Conservation (phyloP, 2,329 filamentous ascomycete genomes). For the Paecilomyces niveus region DNA sequence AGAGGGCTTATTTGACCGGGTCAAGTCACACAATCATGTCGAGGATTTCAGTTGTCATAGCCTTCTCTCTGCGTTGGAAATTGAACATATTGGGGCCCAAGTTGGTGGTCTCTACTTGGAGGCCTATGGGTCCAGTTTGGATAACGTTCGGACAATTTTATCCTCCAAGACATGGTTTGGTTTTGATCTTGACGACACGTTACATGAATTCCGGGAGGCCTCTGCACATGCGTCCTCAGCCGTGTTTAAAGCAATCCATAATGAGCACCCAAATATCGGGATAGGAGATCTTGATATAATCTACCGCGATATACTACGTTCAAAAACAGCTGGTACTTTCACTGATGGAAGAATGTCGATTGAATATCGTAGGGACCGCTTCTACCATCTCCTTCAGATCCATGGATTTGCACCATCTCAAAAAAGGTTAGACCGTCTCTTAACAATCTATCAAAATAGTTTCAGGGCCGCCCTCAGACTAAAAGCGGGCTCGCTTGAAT, state of each 20-base stretch:
- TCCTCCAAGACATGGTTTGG: background rate
- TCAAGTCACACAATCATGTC: too few species aligned
- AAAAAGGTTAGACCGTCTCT: too few species aligned
- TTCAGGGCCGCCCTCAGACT: slow-evolving; percentile 15
- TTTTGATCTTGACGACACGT: background rate
- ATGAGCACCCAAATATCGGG: background rate
- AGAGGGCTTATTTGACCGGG: too few species aligned
- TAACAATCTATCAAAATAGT: too few species aligned
- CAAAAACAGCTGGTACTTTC: background rate
- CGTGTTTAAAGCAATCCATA: background rate
- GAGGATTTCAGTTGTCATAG: too few species aligned
- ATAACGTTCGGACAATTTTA: background rate
- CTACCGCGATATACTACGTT: too few species aligned
- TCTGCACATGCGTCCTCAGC: background rate
- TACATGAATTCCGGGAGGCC: background rate
- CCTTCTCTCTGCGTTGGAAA: too few species aligned
- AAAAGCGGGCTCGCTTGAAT: slow-evolving; percentile 29
- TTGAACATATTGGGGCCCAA: too few species aligned
- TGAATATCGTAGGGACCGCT: background rate
- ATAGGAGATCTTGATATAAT: background rate
- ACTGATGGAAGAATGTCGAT: background rate
- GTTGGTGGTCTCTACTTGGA: too few species aligned
- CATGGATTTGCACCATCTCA: too few species aligned
- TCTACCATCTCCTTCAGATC: too few species aligned
- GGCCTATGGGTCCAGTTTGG: too few species aligned